Percentiles rank a stretch among this genome's conserved stretches.
These are phyloP conservation scores for Tolypocladium cylindrosporum DNA, from an alignment of 2,329 filamentous ascomycete genomes.

Conservation along the genomic window DNA sequence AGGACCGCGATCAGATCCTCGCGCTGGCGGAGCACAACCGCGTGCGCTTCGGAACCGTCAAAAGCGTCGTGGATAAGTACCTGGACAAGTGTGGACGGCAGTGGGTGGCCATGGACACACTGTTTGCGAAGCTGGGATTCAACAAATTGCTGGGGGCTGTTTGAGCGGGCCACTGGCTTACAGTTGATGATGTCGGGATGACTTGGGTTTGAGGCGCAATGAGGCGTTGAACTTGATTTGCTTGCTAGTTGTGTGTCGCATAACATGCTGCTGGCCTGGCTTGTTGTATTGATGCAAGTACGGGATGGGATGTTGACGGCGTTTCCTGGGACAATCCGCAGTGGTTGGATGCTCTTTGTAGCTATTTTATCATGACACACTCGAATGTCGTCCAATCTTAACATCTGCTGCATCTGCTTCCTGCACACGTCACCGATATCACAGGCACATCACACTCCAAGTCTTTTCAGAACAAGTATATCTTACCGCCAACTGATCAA, in stretches of 20 bases:
- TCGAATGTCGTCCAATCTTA: neutral
- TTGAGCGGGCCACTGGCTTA: neutral
- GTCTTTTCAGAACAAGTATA: constrained; percentile 5
- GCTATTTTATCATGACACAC: neutral
- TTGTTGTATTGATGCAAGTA: neutral
- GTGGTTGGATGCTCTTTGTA: neutral
- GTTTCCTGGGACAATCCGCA: neutral
- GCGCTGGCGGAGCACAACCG: constrained; percentile 77
- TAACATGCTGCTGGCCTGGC: neutral
- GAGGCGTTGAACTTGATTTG: neutral
- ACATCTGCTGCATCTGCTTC: neutral
- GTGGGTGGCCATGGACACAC: constrained; percentile 87
- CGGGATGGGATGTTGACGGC: neutral
- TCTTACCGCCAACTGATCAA: constrained; percentile 7
- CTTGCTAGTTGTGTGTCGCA: neutral
- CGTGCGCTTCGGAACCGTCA: constrained; percentile 64
- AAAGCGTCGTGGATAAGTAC: constrained; percentile 70
- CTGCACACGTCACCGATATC: neutral
- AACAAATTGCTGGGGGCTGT: constrained; percentile 17
- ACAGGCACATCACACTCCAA: neutral
- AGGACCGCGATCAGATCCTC: constrained; percentile 55
- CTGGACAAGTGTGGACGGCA: constrained; percentile 82
- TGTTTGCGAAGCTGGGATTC: constrained; percentile 64
- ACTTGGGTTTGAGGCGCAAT: neutral
- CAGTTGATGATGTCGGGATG: neutral